Evolutionary conservation across 495 filamentous ascomycete genomes (phyloP).

Genomic region (Penicillium angulare): DNA sequence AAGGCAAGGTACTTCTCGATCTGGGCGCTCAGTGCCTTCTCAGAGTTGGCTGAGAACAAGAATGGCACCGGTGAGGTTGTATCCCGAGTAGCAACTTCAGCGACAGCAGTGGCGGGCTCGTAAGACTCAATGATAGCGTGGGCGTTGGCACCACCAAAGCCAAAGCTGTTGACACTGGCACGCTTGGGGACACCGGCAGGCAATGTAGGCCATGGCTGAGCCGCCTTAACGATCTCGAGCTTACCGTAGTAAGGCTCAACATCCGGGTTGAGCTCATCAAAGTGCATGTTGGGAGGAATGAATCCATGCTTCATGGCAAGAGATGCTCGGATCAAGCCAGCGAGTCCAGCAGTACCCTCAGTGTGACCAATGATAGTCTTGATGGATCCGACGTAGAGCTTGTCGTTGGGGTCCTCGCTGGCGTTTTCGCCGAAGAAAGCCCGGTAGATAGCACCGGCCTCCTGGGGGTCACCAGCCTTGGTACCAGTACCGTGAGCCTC

Average conservation of each 20-base stretch:
- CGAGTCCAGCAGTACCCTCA: conserved; percentile 55
- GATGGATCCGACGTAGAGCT: neutral
- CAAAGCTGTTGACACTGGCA: conserved; percentile 24
- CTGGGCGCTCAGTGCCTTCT: neutral
- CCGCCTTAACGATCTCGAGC: conserved; percentile 46
- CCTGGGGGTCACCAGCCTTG: conserved; percentile 57
- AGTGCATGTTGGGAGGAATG: conserved; percentile 55
- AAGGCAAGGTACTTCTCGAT: neutral
- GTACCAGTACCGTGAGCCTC: conserved; percentile 56
- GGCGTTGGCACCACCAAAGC: neutral
- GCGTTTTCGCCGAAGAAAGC: conserved; percentile 24
- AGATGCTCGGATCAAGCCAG: conserved; percentile 54
- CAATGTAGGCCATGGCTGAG: conserved; percentile 14
- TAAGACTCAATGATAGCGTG: conserved; percentile 4
- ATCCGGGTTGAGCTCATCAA: conserved; percentile 45
- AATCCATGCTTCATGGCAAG: conserved; percentile 42
- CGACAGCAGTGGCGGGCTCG: conserved; percentile 30
- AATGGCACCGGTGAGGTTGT: neutral
- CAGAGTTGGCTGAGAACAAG: neutral
- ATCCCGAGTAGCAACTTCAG: conserved; percentile 17
- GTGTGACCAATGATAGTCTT: conserved; percentile 28
- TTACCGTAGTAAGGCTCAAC: conserved; percentile 38
- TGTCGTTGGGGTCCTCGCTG: conserved; percentile 18
- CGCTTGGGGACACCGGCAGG: conserved; percentile 36
- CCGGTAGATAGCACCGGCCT: conserved; percentile 37